A percentile compares a stretch with the other conserved stretches of the same genome.
Conservation (phyloP, 177 flowering plant species). For the Vitis hybrid region DNA sequence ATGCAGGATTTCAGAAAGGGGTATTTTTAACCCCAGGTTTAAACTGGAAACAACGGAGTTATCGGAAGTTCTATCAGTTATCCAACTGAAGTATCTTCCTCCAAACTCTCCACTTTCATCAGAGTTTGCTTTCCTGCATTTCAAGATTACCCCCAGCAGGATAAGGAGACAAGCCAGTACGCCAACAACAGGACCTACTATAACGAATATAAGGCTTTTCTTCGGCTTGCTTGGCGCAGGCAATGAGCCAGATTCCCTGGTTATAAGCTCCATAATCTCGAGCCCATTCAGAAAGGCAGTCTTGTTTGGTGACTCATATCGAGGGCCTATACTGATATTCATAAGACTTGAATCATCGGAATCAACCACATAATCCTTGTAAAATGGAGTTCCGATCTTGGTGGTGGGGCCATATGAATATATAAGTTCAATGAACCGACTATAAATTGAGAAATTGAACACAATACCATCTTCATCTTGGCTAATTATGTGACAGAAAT, state of each 20-base stretch:
- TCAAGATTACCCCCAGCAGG: conserved; percentile 9
- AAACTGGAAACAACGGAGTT: conserved; percentile 11
- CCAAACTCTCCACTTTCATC: conserved; percentile 11
- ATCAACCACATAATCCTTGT: conserved; percentile 35
- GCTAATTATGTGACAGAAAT: conserved; percentile 53
- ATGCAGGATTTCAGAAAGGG: background rate
- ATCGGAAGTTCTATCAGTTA: conserved; percentile 1
- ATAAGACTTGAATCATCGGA: conserved; percentile 35
- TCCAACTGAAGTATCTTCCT: conserved; percentile 12
- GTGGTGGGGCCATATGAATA: background rate
- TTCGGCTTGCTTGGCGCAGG: background rate
- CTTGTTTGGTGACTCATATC: conserved; percentile 16
- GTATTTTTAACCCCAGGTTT: background rate
- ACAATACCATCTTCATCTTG: too few species aligned
- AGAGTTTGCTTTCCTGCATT: conserved; percentile 15
- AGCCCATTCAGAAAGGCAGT: conserved; percentile 44
- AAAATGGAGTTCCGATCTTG: conserved; percentile 28
- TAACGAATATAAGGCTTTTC: conserved; percentile 3
- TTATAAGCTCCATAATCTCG: conserved; percentile 36
- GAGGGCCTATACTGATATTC: conserved; percentile 41
- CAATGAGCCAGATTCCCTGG: background rate
- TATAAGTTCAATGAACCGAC: conserved; percentile 4
- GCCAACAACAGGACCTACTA: conserved; percentile 25
- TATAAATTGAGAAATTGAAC: conserved; percentile 28
- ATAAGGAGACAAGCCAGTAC: conserved; percentile 11